Base-by-base conservation (phyloP, 257 asterid genomes). In the Gentiana dahurica region DNA sequence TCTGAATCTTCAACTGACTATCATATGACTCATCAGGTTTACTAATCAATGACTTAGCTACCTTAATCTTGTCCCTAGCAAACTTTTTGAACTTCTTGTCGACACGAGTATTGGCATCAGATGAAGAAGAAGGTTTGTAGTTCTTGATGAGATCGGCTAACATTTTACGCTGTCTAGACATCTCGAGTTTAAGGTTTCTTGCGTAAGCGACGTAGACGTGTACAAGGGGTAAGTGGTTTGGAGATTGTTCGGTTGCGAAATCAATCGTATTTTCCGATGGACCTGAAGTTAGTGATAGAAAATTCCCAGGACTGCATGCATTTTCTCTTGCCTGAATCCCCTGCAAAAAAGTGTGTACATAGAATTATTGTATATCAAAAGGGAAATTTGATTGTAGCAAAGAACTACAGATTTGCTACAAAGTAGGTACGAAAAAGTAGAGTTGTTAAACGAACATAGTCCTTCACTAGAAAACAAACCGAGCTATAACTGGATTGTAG, bases 41-140 rank as follows among this genome's bases (percentile, higher is more conserved):
- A 6, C 65, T 78, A 70, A 91, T 84, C 85, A 91, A 77, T 54
- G 82, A 71, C 86, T 96, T 81, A 60, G 95, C 86, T 45, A 75
- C 36, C 85, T 91, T 91, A 61, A 91, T 78, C 76, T 78, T 86
- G 71, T 90, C 97, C 78, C 87, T 87, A 13, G 87, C 97, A 78
- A 84, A 96, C 76, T 90, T 86, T 78, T 87, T 95, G 52, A 90
- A 90, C 66, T 90, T 95, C 69, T 90, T 95, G 55, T 90, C 96
- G 53, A 82, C 68, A 2, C 89, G 94, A 36, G 90, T 91, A 52
- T 80, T 79, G 10, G 95, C 70, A 39, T 84, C 94, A 58, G 84
- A 87, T 73, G 85, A 65, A 6, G 82, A 80, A 8, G 79, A 58
- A 15, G 75, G 81, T 65, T 90, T 84, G 39, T 63, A 82, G 60